Percentiles rank a stretch among this genome's conserved stretches.
These are phyloP conservation scores for Hansenula sp. DNA, from an alignment of 1,139 yeast species.

Conservation along the genomic window DNA sequence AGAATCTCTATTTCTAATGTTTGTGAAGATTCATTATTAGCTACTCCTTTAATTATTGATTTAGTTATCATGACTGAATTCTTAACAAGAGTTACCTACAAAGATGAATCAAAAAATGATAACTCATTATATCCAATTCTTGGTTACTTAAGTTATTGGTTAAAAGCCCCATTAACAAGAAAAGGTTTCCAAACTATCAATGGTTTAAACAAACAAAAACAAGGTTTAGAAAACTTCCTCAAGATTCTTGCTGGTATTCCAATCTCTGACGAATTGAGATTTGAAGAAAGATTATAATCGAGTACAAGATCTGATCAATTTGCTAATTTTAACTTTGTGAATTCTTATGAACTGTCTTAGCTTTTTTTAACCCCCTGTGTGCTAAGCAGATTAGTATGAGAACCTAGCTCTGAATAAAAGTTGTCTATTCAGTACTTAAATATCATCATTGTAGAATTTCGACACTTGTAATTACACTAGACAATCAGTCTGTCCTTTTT, in stretches of 20 bases:
- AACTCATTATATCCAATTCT: conserved; percentile 79
- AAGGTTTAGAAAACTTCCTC: conserved; percentile 85
- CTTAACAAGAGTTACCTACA: conserved; percentile 79
- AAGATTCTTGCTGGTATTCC: conserved; percentile 90
- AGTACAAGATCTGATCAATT: too few species aligned
- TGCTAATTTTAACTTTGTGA: not conserved
- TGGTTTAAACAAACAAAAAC: conserved; percentile 92
- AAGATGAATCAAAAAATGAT: conserved; percentile 37
- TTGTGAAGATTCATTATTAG: conserved; percentile 92
- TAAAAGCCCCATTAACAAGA: conserved; percentile 92
- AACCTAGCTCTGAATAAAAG: too few species aligned
- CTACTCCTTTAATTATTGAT: conserved; percentile 92
- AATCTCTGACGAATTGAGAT: conserved; percentile 84
- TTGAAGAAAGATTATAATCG: conserved; percentile 74
- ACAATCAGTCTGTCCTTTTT: too few species aligned
- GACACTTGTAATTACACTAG: too few species aligned
- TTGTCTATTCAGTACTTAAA: too few species aligned
- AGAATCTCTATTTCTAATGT: conserved; percentile 91
- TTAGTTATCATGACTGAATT: conserved; percentile 88
- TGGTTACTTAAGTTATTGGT: conserved; percentile 90
- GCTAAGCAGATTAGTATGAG: too few species aligned
- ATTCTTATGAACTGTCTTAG: conserved; percentile 8
- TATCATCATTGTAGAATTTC: too few species aligned
- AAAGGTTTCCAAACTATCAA: conserved; percentile 89
- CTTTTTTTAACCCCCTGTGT: too few species aligned